Conservation (phyloP, 176 grass and related monocot species). For the Oryza coarctata region DNA sequence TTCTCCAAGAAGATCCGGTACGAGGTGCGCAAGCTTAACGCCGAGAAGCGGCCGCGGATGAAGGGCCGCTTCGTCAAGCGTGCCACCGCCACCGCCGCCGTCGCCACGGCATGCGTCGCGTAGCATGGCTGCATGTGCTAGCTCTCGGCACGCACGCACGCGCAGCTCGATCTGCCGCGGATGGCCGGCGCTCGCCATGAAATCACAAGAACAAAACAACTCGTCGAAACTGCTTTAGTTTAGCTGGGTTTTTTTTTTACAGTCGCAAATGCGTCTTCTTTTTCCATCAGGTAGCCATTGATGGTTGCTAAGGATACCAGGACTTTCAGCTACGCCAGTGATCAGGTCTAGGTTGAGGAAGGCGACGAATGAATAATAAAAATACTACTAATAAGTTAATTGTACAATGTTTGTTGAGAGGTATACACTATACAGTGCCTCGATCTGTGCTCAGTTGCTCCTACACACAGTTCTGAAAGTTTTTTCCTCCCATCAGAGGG, state of each 20-base stretch:
- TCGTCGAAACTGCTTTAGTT: conserved; percentile 47
- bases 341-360: neutral
- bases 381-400: conserved; percentile 18
- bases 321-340: neutral
- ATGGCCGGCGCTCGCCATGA: conserved; percentile 1
- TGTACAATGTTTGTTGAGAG: conserved; percentile 21
- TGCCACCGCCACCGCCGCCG: neutral
- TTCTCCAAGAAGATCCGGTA: conserved; percentile 99
- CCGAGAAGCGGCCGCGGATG: conserved; percentile 94
- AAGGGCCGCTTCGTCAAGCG: conserved; percentile 96
- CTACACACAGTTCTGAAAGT: neutral
- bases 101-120: conserved; percentile 39
- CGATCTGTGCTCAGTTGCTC: neutral
- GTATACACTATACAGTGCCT: neutral
- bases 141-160: neutral
- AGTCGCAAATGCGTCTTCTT: neutral
- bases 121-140: conserved; percentile 38
- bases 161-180: neutral
- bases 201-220: conserved; percentile 50
- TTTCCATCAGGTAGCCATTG: neutral
- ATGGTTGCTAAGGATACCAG: neutral
- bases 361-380: neutral
- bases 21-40: conserved; percentile 98
- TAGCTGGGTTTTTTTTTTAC: conserved; percentile 4
- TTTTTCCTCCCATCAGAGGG: neutral